These are phyloP conservation scores for Xanthoceras sorbifolium DNA, from an alignment of 345 rosid genomes.

Conservation along the genomic window DNA sequence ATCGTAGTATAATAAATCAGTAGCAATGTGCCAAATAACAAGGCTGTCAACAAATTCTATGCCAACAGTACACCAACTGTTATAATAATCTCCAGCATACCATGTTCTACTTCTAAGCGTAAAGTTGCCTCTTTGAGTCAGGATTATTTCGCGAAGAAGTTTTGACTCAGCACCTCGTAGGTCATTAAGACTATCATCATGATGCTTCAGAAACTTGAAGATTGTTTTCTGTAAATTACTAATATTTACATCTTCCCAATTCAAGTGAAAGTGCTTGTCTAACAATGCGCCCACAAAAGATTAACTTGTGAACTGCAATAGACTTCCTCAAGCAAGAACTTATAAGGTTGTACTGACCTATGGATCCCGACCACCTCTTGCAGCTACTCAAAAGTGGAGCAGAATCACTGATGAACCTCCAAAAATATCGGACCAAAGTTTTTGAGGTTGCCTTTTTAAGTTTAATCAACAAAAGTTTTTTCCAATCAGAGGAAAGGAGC, in stretches of 20 bases:
- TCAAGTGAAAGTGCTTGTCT: background rate
- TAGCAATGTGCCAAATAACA: conserved; percentile 32
- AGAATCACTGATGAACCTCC: too few species aligned
- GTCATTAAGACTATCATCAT: background rate
- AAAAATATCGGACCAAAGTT: background rate
- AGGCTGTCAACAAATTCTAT: conserved; percentile 23
- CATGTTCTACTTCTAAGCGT: background rate
- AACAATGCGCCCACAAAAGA: background rate
- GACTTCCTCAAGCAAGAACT: background rate
- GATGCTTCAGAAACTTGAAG: background rate
- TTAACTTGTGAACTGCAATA: background rate
- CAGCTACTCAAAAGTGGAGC: background rate
- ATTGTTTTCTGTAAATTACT: background rate
- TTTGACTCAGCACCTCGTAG: background rate
- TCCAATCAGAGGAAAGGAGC: too few species aligned
- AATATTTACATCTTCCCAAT: background rate
- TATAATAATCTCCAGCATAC: background rate
- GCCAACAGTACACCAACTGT: conserved; percentile 12
- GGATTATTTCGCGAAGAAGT: background rate
- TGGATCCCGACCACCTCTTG: background rate
- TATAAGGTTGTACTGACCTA: background rate
- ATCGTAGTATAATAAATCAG: background rate
- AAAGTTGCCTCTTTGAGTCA: conserved; percentile 25
- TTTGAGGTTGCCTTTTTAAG: background rate
- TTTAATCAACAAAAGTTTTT: too few species aligned